These are phyloP conservation scores for Sporodiniella umbellata DNA, from an alignment of 371 early-diverging fungal genomes.

Conservation along the genomic window DNA sequence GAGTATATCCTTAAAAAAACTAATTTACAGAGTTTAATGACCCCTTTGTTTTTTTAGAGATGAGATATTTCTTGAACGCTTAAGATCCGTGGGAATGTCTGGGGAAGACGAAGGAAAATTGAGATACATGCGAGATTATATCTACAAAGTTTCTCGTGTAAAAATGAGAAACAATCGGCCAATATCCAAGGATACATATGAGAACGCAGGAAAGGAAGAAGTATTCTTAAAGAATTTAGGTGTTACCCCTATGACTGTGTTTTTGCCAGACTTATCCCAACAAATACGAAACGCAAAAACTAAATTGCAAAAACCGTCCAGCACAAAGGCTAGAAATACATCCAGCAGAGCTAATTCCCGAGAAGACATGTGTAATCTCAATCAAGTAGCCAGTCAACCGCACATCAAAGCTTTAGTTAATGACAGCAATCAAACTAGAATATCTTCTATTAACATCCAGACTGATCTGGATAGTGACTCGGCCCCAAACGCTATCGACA, in stretches of 20 bases:
- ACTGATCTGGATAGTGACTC: conserved; percentile 41
- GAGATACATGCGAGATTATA: conserved; percentile 70
- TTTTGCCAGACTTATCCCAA: conserved; percentile 49
- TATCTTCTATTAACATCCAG: conserved; percentile 60
- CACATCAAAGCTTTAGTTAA: conserved; percentile 52
- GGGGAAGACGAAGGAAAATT: conserved; percentile 76
- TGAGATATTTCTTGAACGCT: conserved; percentile 49
- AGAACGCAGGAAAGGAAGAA: conserved; percentile 32
- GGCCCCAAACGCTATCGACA: conserved; percentile 17
- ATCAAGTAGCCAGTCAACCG: conserved; percentile 36
- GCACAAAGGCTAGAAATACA: neutral
- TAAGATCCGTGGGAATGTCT: conserved; percentile 75
- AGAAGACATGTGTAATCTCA: conserved; percentile 31
- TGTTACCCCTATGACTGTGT: conserved; percentile 72
- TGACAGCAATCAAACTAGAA: conserved; percentile 70
- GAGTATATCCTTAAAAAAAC: too few species aligned
- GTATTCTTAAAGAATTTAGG: conserved; percentile 59
- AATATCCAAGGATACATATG: conserved; percentile 18
- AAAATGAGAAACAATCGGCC: conserved; percentile 44
- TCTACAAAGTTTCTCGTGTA: conserved; percentile 67
- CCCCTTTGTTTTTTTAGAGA: conserved; percentile 46
- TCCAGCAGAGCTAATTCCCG: conserved; percentile 6
- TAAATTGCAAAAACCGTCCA: neutral
- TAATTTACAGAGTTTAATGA: too few species aligned
- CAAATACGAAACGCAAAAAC: conserved; percentile 6